These are phyloP conservation scores for Pyracantha coccinea DNA, from an alignment of 331 rosid species.

Conservation along the genomic window DNA sequence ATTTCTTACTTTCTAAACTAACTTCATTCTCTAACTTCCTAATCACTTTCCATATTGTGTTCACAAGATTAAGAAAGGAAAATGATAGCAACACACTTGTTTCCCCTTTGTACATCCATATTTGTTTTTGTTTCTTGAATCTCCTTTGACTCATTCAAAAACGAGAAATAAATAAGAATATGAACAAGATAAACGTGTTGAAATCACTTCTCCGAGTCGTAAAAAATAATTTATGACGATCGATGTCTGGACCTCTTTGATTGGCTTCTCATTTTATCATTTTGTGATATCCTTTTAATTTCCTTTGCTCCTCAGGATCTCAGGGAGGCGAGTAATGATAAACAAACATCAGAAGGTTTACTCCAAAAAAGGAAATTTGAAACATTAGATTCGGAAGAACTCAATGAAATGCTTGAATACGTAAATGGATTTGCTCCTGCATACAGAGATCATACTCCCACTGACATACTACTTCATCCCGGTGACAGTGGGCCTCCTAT, in stretches of 20 bases:
- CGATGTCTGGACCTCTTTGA: too few species aligned
- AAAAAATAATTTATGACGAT: too few species aligned
- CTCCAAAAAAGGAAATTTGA: conserved; percentile 16
- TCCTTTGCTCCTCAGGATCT: conserved; percentile 11
- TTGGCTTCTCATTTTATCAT: background rate
- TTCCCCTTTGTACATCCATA: too few species aligned
- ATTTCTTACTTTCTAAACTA: background rate
- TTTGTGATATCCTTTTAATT: background rate
- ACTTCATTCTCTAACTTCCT: background rate
- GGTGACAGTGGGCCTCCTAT: conserved; percentile 43
- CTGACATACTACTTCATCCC: conserved; percentile 51
- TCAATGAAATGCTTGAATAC: conserved; percentile 34
- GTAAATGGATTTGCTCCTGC: conserved; percentile 40
- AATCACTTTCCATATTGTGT: background rate
- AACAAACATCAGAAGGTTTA: background rate
- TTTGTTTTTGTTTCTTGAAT: too few species aligned
- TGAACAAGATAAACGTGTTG: too few species aligned
- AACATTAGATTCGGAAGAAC: conserved; percentile 12
- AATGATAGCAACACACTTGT: too few species aligned
- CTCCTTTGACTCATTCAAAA: too few species aligned
- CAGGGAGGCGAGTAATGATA: background rate
- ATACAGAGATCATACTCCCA: conserved; percentile 47
- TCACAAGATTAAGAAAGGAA: background rate
- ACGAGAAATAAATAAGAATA: too few species aligned
- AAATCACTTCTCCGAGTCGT: too few species aligned